Conservation (phyloP, 2,329 filamentous ascomycete genomes). For the Alternaria brassicae region DNA sequence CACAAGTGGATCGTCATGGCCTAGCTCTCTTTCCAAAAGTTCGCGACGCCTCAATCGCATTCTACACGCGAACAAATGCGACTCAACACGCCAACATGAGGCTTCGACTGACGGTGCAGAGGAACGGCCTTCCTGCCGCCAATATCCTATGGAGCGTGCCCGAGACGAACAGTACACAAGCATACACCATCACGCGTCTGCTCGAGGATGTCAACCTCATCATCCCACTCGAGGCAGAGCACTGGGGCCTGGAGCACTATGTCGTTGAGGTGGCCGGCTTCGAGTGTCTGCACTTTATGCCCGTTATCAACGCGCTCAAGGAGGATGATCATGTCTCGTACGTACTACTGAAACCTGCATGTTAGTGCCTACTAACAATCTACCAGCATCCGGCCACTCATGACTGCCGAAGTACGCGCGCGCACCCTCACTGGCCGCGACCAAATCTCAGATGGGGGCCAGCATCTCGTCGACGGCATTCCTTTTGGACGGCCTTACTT, state of each 20-base stretch:
- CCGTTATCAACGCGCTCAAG: constrained; percentile 72
- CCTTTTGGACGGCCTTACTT: constrained; percentile 80
- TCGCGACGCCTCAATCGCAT: background rate
- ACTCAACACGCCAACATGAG: constrained; percentile 39
- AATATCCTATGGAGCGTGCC: constrained; percentile 51
- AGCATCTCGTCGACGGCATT: constrained; percentile 83
- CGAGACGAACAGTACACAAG: constrained; percentile 39
- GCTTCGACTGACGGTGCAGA: constrained; percentile 47
- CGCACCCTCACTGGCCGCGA: constrained; percentile 77
- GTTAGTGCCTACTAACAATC: constrained; percentile 5
- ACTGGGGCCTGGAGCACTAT: constrained; percentile 93
- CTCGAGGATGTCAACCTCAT: constrained; percentile 80
- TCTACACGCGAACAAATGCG: constrained; percentile 7
- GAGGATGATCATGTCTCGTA: constrained; percentile 86
- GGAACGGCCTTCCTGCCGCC: constrained; percentile 45
- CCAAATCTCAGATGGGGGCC: constrained; percentile 81
- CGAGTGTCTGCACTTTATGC: constrained; percentile 87
- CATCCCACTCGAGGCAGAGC: constrained; percentile 78
- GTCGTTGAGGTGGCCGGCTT: constrained; percentile 79
- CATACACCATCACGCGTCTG: constrained; percentile 73
- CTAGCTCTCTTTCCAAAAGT: constrained; percentile 12
- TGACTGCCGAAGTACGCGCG: constrained; percentile 74
- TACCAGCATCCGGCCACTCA: constrained; percentile 76
- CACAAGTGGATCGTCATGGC: constrained; percentile 9
- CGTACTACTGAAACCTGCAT: constrained; percentile 40